phyloP scores from a whole-genome alignment of 2,329 filamentous ascomycete genomes.

The Metarhizium brunneum region DNA sequence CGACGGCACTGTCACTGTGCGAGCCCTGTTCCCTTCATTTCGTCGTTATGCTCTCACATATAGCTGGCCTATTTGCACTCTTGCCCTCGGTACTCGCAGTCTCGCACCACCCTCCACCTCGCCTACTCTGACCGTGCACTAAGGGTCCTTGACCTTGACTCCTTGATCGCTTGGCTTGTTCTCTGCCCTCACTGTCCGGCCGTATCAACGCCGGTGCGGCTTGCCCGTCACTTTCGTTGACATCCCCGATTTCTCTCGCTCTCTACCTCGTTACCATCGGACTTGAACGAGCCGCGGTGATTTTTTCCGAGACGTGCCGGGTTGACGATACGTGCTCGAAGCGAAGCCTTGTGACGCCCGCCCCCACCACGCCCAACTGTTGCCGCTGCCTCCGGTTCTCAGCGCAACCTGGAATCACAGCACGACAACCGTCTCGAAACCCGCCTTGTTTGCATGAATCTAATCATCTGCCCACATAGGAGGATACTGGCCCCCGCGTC shows the following conservation, averaged over 20 bases:
- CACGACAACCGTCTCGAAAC: neutral
- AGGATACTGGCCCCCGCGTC: neutral
- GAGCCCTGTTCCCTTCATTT: neutral
- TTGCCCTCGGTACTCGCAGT: neutral
- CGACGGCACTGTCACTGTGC: no score
- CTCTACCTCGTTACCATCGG: neutral
- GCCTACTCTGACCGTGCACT: slow-evolving; percentile 1
- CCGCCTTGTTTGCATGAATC: neutral
- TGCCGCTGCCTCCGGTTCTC: slow-evolving; percentile 7
- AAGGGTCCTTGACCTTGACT: neutral
- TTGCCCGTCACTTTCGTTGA: neutral
- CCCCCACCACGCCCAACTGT: neutral
- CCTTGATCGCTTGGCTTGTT: neutral
- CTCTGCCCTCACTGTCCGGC: neutral
- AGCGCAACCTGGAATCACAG: neutral
- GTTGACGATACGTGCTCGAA: neutral
- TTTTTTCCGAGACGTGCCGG: neutral
- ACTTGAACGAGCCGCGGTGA: neutral
- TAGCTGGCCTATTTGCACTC: slow-evolving; percentile 18
- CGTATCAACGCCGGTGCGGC: neutral
- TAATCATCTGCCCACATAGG: neutral
- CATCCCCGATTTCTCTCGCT: neutral
- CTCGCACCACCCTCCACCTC: neutral
- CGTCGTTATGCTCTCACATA: slow-evolving; percentile 15
- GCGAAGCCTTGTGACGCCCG: neutral